Evolutionary conservation across 2,329 filamentous ascomycete genomes (phyloP).

Genomic region (Neobulgaria alba): DNA sequence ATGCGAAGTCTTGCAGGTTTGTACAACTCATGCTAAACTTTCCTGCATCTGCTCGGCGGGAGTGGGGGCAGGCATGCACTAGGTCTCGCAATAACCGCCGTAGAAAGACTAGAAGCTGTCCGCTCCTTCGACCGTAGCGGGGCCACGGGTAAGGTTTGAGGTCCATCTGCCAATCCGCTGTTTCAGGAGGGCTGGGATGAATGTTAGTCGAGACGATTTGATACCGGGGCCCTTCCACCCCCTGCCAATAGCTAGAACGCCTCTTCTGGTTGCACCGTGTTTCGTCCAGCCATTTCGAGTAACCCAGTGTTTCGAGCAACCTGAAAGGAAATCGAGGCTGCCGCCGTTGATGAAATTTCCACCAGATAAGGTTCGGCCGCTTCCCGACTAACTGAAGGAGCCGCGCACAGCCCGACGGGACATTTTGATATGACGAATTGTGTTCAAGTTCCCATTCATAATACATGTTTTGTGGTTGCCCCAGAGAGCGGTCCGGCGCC

Average conservation of each 20-base stretch:
- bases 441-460: too few relatives aligned
- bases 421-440: too few relatives aligned
- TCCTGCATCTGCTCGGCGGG: too few relatives aligned
- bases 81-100: too few relatives aligned
- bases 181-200: conserved; percentile 17
- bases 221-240: conserved; percentile 3
- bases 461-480: too few relatives aligned
- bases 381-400: too few relatives aligned
- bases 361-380: not conserved
- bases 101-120: conserved; percentile 12
- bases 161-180: conserved; percentile 6
- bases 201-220: conserved; percentile 2
- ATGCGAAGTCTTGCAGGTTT: not conserved
- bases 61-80: conserved; percentile 4
- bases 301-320: not conserved
- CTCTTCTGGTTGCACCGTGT: not conserved
- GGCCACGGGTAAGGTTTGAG: conserved; percentile 10
- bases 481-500: conserved; percentile 5
- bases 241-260: too few relatives aligned
- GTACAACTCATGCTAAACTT: not conserved
- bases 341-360: too few relatives aligned
- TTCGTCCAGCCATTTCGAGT: not conserved
- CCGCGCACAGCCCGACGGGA: too few relatives aligned
- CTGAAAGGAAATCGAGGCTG: not conserved
- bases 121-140: conserved; percentile 1